A percentile compares a stretch with the other conserved stretches of the same genome.
phyloP scores from a whole-genome alignment of 163 green algal species.

The Smithsoniella earleae region DNA sequence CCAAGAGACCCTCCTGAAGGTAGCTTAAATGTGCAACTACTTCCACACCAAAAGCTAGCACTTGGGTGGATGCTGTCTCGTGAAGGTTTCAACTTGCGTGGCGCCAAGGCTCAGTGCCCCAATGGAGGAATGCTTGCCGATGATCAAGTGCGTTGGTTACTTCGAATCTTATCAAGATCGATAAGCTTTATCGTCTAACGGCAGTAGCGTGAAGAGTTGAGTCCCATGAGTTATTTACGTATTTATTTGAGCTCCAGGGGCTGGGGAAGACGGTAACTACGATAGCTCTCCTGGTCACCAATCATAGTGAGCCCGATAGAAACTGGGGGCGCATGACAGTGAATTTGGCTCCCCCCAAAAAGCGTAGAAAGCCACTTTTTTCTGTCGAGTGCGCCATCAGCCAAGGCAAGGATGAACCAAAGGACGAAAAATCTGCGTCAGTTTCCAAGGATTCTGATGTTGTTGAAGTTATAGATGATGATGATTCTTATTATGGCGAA shows the following conservation, averaged over 20 bases:
- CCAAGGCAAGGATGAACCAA: no score
- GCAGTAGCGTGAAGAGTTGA: no score
- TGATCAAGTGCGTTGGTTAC: conserved; percentile 49
- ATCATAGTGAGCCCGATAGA: conserved; percentile 30
- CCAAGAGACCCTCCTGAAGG: conserved; percentile 36
- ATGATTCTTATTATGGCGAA: no score
- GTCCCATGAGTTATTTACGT: no score
- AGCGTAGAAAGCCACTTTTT: no score
- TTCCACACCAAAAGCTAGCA: conserved; percentile 69
- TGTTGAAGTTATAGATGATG: no score
- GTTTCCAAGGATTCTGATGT: no score
- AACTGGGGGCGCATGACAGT: not conserved
- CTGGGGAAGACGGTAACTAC: conserved; percentile 83
- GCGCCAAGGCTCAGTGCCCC: not conserved
- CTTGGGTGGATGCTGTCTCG: conserved; percentile 76
- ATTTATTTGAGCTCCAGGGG: no score
- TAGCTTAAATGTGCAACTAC: conserved; percentile 47
- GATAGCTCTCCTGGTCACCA: conserved; percentile 67
- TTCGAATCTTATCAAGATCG: no score
- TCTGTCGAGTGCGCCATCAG: no score
- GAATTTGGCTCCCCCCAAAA: not conserved
- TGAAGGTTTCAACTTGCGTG: conserved; percentile 36
- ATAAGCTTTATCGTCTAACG: no score
- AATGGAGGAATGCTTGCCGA: conserved; percentile 77
- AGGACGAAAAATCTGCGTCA: no score